Conservation (phyloP, 1,284 basidiomycete genomes). For the Meira nashicola region DNA sequence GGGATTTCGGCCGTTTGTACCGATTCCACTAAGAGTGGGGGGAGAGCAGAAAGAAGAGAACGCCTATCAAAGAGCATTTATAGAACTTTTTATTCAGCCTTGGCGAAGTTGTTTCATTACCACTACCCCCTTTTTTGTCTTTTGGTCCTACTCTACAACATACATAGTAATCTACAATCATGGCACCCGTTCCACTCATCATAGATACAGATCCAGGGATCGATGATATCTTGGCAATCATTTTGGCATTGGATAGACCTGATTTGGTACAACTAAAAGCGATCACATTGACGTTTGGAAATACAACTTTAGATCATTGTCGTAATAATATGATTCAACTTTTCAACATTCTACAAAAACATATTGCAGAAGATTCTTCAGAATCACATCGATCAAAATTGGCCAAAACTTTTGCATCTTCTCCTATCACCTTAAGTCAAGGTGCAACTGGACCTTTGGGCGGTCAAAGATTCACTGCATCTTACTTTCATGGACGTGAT, state of each 20-base stretch:
- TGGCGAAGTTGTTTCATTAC: too few species aligned
- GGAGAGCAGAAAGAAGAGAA: neutral
- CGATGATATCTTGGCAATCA: conserved; percentile 76
- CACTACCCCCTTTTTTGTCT: neutral
- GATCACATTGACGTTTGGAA: conserved; percentile 63
- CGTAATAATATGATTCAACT: conserved; percentile 58
- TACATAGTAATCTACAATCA: too few species aligned
- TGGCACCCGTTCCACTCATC: conserved; percentile 17
- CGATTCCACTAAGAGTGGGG: too few species aligned
- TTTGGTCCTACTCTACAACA: neutral
- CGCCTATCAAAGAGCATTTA: neutral
- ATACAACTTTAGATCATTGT: conserved; percentile 54
- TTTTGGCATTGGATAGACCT: conserved; percentile 33
- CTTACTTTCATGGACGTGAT: conserved; percentile 62
- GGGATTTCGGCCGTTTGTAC: too few species aligned
- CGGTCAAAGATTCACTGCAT: conserved; percentile 72
- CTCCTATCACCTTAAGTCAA: conserved; percentile 47
- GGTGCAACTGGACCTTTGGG: conserved; percentile 71
- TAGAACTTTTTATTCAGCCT: too few species aligned
- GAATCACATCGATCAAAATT: conserved; percentile 3
- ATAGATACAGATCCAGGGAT: conserved; percentile 62
- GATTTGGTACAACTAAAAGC: conserved; percentile 51
- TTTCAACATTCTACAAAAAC: conserved; percentile 60
- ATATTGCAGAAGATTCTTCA: neutral
- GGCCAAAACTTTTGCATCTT: neutral